phyloP scores from a whole-genome alignment of 2,329 filamentous ascomycete species.

The Cladosporium velox region DNA sequence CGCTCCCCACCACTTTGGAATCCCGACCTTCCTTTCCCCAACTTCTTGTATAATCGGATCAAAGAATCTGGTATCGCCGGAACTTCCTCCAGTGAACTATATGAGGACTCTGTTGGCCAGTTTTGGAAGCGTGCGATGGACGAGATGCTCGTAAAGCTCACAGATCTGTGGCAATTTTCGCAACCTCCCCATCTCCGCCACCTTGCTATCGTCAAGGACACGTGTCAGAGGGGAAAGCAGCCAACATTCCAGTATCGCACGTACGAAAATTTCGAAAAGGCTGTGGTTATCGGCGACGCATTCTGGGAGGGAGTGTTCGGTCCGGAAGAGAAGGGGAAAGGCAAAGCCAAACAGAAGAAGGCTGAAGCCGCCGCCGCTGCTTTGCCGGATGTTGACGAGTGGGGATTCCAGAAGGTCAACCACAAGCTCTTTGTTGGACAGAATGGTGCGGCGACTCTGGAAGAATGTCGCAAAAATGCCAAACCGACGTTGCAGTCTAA shows the following conservation, averaged over 20 bases:
- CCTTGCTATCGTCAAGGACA: conserved; percentile 58
- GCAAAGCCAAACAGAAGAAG: conserved; percentile 14
- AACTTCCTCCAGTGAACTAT: conserved; percentile 49
- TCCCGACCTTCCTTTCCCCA: conserved; percentile 54
- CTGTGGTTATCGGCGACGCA: conserved; percentile 53
- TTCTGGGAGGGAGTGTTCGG: conserved; percentile 55
- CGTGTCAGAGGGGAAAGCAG: conserved; percentile 48
- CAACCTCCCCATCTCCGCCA: conserved; percentile 61
- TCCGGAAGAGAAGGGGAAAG: conserved; percentile 38
- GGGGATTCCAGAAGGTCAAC: conserved; percentile 49
- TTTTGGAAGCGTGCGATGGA: conserved; percentile 60
- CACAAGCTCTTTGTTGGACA: conserved; percentile 41
- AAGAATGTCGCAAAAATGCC: conserved; percentile 37
- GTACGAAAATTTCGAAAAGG: conserved; percentile 52
- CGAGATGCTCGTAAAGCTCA: conserved; percentile 53
- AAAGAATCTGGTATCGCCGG: conserved; percentile 51
- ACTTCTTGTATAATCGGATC: conserved; percentile 55
- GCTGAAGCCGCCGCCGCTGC: conserved; percentile 15
- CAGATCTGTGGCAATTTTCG: conserved; percentile 58
- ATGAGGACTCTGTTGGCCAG: conserved; percentile 44
- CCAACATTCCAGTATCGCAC: conserved; percentile 59
- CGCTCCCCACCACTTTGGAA: conserved; percentile 56
- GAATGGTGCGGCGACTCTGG: conserved; percentile 46
- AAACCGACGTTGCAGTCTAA: not conserved
- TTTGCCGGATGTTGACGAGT: conserved; percentile 43